Conservation (phyloP, 768 basidiomycete species). For the Polyporus arcularius region DNA sequence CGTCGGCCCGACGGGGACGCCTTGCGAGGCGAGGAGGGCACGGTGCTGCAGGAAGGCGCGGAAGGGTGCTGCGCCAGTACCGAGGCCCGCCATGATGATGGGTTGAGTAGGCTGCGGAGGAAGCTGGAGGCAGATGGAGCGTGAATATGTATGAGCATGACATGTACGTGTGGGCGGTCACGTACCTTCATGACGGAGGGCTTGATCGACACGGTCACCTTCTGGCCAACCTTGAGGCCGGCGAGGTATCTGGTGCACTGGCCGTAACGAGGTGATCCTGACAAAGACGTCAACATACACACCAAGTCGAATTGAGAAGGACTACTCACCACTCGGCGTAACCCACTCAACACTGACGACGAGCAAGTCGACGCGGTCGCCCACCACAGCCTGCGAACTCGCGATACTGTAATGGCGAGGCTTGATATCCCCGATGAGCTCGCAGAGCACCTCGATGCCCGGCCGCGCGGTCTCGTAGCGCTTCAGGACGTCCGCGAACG, state of each 20-base stretch:
- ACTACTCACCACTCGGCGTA: constrained; percentile 71
- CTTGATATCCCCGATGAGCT: constrained; percentile 92
- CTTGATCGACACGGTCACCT: constrained; percentile 97
- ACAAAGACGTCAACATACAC: not conserved
- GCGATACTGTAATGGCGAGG: constrained; percentile 99
- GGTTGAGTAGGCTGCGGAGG: constrained; percentile 85
- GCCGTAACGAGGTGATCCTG: constrained; percentile 79
- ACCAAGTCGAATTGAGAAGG: not conserved
- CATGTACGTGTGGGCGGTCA: constrained; percentile 5
- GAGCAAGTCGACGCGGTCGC: constrained; percentile 90
- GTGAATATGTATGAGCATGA: constrained; percentile 13
- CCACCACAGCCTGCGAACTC: constrained; percentile 92
- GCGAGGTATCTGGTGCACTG: constrained; percentile 97
- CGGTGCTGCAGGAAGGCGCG: constrained; percentile 98
- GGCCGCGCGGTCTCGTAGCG: constrained; percentile 80
- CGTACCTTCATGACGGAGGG: constrained; percentile 98
- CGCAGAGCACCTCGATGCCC: constrained; percentile 82
- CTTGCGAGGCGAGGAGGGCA: constrained; percentile 75
- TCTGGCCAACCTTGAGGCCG: constrained; percentile 78
- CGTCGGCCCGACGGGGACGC: constrained; percentile 83
- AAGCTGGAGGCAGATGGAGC: constrained; percentile 46
- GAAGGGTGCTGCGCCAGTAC: constrained; percentile 98
- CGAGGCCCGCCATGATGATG: constrained; percentile 97
- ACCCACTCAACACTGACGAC: constrained; percentile 97
- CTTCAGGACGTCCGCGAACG: constrained; percentile 84